These are phyloP conservation scores for Erucastrum elatum DNA, from an alignment of 345 rosid species.

Conservation along the genomic window DNA sequence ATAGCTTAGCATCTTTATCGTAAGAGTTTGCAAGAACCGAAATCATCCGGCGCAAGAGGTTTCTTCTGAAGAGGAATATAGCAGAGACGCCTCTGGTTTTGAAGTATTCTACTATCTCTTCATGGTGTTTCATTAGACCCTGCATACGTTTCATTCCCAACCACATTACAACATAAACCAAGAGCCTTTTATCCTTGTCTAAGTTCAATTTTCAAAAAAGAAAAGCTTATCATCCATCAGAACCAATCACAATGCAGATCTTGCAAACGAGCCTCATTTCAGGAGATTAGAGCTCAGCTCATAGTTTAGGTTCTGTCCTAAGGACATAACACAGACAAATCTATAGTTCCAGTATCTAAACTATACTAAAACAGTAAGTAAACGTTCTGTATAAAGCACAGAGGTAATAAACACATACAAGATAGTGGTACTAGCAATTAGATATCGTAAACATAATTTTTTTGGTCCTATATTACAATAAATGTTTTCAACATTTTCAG, in stretches of 20 bases:
- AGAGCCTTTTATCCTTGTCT: neutral
- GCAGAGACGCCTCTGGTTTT: slow-evolving; percentile 81
- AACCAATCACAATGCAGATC: neutral
- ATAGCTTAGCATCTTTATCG: slow-evolving; percentile 69
- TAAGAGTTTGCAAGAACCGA: slow-evolving; percentile 94
- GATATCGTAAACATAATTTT: neutral
- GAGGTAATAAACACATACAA: neutral
- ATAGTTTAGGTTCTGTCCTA: neutral
- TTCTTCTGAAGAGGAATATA: slow-evolving; percentile 87
- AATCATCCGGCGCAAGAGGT: slow-evolving; percentile 87
- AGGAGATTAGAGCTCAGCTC: neutral
- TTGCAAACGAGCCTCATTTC: neutral
- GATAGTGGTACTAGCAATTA: neutral
- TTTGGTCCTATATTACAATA: neutral
- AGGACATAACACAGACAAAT: neutral
- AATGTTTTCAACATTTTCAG: neutral
- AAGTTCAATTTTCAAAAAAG: neutral
- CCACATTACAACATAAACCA: slow-evolving; percentile 19
- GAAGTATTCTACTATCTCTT: slow-evolving; percentile 81
- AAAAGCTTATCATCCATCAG: neutral
- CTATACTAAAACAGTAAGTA: neutral
- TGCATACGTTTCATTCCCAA: slow-evolving; percentile 37
- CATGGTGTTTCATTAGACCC: slow-evolving; percentile 90
- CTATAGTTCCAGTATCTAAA: neutral
- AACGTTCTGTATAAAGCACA: neutral